Base-by-base conservation (phyloP, 23 red algal species). In the Gracilaria domingensis region DNA sequence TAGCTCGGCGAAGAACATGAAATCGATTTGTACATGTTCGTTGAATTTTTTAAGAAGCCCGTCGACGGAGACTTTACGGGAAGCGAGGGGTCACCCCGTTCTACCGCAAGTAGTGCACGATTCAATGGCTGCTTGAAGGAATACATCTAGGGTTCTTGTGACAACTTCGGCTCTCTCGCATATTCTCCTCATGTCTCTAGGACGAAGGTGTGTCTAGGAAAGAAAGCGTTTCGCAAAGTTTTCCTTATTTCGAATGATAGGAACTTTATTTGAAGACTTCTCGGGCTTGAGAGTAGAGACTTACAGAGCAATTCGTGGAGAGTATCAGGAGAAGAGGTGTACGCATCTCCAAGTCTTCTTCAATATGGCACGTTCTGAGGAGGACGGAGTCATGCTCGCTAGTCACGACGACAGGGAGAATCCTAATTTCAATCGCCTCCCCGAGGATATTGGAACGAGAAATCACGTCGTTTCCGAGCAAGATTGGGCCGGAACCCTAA, bases 21-120 rank as follows among this genome's bases (percentile, higher is more conserved):
- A 66, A 57, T 83, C 33, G 1, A 83, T 42, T 44, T 83, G 37
- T 4, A 66, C 37, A 16, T 66, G 57, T 8, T 59, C 50, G 17
- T 83, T 65, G 9, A 83, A 26, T 82, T 12, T 30, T 82, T 24
- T 39, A 45, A 82, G 30, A 14, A 32, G 14, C 24, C 0, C 24
- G 51, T 8, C 35, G 60, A 60, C 59, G 57, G 50, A 82, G 17
- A 82, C 78, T 20, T 59, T 82, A 25, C 45, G 32, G 20, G 78
- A 82, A 12, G 51, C 23, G 20, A 56, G 51, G 11, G 13, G 78
- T 35, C 3, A 11, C 4, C 78, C 78, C 32, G 78, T 82, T 12
- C 13, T 36, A 7, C 3, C 65, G 25, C 65, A 70, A 4, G 65
- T 34, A 5, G 28, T 70, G 65, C 65, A 70, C 65, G 65, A 70